Base-by-base conservation (phyloP, 768 basidiomycete genomes). In the Pleurotus cornucopiae region DNA sequence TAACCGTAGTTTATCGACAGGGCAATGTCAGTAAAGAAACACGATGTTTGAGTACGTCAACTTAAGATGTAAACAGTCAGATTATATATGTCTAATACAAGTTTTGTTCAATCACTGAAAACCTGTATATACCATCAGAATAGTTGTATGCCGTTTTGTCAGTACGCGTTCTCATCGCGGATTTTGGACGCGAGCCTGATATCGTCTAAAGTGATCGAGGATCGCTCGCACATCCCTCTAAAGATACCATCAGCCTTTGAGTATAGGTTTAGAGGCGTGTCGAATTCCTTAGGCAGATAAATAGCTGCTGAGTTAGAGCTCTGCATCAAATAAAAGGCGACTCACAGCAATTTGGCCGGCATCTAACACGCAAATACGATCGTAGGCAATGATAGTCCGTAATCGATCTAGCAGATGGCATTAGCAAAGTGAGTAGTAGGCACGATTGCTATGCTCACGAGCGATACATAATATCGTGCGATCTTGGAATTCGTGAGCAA, bases 381-480 rank as follows among this genome's bases (percentile, higher is more conserved):
- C 92, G 63, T 94, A 95, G 11, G 83, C 78, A 58, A 94, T 85
- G 63, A 96, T 94, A 1, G 94, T 96, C 45, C 85, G 81, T 51
- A 96, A 71, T 21, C 94, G 88, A 69, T 96, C 91, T 85, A 65
- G 46, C 34, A 46, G 41, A n/a, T 55, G 56, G 37, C 1, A 45
- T 47, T 12, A 18, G 51, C 51, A 49, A 30, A 40, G 53, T 21
- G 45, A 39, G 11, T 13, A 40, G 37, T 25, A 26, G 45, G 20
- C 48, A 53, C 6, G 30, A 55, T 13, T 54, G 37, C 34, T 40
- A 12, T 30, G 14, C 88, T 69, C 62, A 89, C 87, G 91, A 58
- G 90, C 90, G 58, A 95, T 94, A 69, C 89, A 93, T 13, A 95
- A 70, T 54, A 95, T 81, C 0, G 94, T 96, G 60, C 86, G 84